Conservation (phyloP, 2,329 filamentous ascomycete species). For the Calonectria multiphialidica region DNA sequence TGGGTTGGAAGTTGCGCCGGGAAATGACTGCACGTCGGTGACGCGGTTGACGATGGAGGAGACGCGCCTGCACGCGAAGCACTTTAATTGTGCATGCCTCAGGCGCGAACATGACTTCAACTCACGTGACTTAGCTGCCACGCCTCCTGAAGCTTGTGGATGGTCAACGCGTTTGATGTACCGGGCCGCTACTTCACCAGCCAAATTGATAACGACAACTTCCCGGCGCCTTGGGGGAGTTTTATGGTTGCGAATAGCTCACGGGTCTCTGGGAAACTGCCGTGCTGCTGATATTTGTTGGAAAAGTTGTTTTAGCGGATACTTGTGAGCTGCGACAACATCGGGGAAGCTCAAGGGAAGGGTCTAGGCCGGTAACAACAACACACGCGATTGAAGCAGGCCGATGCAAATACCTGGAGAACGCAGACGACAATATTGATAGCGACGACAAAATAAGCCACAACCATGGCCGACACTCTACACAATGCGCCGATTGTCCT, state of each 20-base stretch:
- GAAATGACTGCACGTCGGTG: conserved; percentile 50
- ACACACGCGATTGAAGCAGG: conserved; percentile 34
- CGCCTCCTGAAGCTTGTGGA: conserved; percentile 43
- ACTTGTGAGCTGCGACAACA: conserved; percentile 34
- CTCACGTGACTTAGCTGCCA: conserved; percentile 48
- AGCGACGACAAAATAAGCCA: conserved; percentile 16
- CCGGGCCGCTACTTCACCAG: conserved; percentile 37
- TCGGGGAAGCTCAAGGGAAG: conserved; percentile 34
- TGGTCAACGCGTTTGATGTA: conserved; percentile 38
- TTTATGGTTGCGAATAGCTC: conserved; percentile 39
- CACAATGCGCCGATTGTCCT: conserved; percentile 99
- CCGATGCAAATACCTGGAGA: conserved; percentile 28
- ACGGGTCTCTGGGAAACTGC: conserved; percentile 11
- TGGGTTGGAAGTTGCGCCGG: conserved; percentile 42
- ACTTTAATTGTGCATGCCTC: conserved; percentile 53
- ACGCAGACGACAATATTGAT: conserved; percentile 21
- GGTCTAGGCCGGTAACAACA: conserved; percentile 25
- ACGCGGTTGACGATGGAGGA: conserved; percentile 49
- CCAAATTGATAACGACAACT: conserved; percentile 38
- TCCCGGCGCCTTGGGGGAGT: conserved; percentile 22
- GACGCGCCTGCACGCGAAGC: conserved; percentile 54
- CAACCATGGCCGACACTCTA: conserved; percentile 71
- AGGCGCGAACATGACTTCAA: conserved; percentile 38
- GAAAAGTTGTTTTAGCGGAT: conserved; percentile 24
- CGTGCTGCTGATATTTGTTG: conserved; percentile 18